Evolutionary conservation across 208 protist species (phyloP).

Genomic region (Trypanosoma scelopori): DNA sequence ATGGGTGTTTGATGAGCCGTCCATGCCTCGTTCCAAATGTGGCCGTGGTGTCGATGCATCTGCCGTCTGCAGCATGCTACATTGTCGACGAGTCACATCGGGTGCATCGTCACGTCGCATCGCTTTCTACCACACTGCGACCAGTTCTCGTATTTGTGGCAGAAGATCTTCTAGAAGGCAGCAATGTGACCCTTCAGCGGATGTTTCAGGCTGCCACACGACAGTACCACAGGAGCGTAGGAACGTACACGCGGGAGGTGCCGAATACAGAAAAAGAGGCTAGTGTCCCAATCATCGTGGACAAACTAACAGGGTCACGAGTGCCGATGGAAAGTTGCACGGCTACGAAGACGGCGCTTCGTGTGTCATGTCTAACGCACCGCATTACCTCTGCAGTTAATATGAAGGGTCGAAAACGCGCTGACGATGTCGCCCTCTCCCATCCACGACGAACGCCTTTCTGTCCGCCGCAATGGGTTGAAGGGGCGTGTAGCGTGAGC

Average conservation of each 20-base stretch:
- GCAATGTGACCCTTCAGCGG: conserved; percentile 5
- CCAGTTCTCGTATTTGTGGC: conserved; percentile 21
- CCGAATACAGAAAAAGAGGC: background rate
- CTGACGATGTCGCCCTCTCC: background rate
- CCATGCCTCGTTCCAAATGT: background rate
- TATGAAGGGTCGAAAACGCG: background rate
- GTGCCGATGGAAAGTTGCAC: too few species aligned
- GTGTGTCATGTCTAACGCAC: conserved; percentile 9
- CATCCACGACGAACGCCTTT: conserved; percentile 19
- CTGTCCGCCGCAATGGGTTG: conserved; percentile 11
- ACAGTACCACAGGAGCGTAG: background rate
- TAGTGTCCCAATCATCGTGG: background rate
- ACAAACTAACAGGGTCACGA: background rate
- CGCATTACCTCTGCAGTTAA: background rate
- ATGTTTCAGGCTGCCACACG: conserved; percentile 6
- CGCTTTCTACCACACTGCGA: background rate
- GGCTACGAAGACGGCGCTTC: conserved; percentile 2
- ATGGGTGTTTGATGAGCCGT: background rate
- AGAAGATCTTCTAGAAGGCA: conserved; percentile 9
- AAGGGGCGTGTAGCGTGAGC: background rate
- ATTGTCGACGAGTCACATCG: conserved; percentile 28
- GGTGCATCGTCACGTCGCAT: conserved; percentile 13
- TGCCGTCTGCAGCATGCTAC: conserved; percentile 9
- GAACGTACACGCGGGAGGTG: background rate
- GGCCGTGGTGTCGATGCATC: conserved; percentile 6